Evolutionary conservation across 768 basidiomycete genomes (phyloP), one percentile per base, ranked within the genome.

Genomic region (Leucocoprinus sp.): DNA sequence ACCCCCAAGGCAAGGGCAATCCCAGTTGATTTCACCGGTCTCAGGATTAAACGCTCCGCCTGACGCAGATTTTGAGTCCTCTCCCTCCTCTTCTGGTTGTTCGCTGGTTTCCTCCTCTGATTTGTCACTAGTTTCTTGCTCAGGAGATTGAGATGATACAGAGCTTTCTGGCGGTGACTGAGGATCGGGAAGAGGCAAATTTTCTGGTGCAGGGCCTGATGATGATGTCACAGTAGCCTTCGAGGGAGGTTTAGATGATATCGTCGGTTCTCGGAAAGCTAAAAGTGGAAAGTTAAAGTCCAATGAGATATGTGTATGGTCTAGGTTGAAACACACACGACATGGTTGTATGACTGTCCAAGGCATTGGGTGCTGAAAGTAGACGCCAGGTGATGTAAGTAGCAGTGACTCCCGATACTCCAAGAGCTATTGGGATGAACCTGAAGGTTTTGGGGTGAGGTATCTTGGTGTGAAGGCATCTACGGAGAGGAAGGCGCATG

Each of bases 21-120:
- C 96, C 96, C 96, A 99, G 68, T 99, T 99, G 57, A 99, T 98
- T 74, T 97, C 93, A 35, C 96, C 96, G 1, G 96, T 99, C 51
- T 80, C 92, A 15, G 93, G 93, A 66, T 99, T 86, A 72, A 78
- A 98, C 4, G 96, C 95, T 34, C 72, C 71, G 29, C 63, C 64
- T 15, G 57, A 43, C 19, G 59, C 52, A 27, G 35, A 19, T 17
- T 43, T 14, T 21, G 37, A 41, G 22, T 44, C 39, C 37, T 50
- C 35, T 15, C 50, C 37, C 23, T 42, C 56, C 36, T 49, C 49
- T 23, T 39, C 43, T 15, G 31, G 23, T 19, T 48, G 36, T 26
- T 40, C 41, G 8, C 38, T 34, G 5, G 35, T 7, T 12, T 36
- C 50, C 14, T 24, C 43, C 39, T 21, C 4, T 23, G n/a, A 28